A percentile compares a stretch with the other conserved stretches of the same genome.
phyloP scores from a whole-genome alignment of 768 basidiomycete species.

The Tricholoma saponaceum region DNA sequence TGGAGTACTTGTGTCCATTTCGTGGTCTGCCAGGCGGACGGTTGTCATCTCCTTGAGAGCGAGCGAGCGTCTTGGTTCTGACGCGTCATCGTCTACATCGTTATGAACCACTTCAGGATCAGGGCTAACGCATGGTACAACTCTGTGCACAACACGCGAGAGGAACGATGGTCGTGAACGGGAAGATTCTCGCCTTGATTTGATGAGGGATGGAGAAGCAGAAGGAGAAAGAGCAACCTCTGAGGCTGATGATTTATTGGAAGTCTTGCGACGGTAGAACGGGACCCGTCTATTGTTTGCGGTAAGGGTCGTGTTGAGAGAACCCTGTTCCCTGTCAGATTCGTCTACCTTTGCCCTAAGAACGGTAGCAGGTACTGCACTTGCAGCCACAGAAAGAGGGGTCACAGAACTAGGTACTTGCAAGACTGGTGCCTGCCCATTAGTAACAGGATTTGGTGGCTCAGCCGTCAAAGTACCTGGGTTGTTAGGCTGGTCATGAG shows the following conservation, averaged over 20 bases:
- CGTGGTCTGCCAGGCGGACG: not conserved
- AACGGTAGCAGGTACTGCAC: conserved; percentile 14
- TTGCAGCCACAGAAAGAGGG: conserved; percentile 9
- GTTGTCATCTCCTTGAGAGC: conserved; percentile 3
- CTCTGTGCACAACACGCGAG: conserved; percentile 28
- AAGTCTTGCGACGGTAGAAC: conserved; percentile 40
- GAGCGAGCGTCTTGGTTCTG: conserved; percentile 6
- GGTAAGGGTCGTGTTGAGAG: conserved; percentile 35
- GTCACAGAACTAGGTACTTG: conserved; percentile 13
- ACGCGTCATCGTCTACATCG: conserved; percentile 8
- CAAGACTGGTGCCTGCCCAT: conserved; percentile 17
- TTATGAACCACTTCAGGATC: conserved; percentile 12
- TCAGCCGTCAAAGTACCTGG: conserved; percentile 20
- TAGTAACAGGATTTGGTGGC: conserved; percentile 10
- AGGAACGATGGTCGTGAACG: conserved; percentile 24
- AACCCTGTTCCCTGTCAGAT: conserved; percentile 36
- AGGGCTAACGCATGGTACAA: conserved; percentile 33
- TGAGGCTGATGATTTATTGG: conserved; percentile 31
- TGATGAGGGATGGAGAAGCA: conserved; percentile 28
- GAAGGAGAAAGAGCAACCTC: conserved; percentile 29
- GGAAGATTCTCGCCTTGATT: conserved; percentile 14
- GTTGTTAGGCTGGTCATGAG: not conserved
- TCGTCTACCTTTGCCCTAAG: conserved; percentile 19
- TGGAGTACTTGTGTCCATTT: conserved; percentile 15
- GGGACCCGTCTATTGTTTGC: conserved; percentile 33